These are phyloP conservation scores for Suhomyces wounanorum DNA, from an alignment of 1,139 yeast species.

Conservation along the genomic window DNA sequence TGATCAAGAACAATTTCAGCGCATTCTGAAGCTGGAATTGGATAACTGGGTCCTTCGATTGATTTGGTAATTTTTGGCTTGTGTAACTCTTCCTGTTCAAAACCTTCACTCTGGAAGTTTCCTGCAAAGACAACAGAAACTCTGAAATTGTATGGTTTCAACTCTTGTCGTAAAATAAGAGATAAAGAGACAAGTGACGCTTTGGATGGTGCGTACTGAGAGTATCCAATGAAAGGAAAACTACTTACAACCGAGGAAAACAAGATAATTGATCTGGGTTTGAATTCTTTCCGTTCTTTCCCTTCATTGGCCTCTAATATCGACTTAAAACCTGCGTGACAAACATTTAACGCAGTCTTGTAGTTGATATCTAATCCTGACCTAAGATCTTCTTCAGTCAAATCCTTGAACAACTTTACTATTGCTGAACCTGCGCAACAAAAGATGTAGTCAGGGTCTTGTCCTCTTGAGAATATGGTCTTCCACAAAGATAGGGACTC, in stretches of 20 bases:
- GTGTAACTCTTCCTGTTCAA: slow-evolving; percentile 71
- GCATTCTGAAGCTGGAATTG: slow-evolving; percentile 70
- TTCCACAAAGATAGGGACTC: slow-evolving; percentile 46
- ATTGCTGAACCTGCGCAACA: slow-evolving; percentile 88
- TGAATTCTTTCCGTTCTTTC: slow-evolving; percentile 18
- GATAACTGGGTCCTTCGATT: slow-evolving; percentile 82
- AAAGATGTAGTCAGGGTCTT: slow-evolving; percentile 70
- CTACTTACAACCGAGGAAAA: slow-evolving; percentile 82
- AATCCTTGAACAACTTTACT: slow-evolving; percentile 77
- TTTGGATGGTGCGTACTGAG: slow-evolving; percentile 87
- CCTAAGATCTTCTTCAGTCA: slow-evolving; percentile 57
- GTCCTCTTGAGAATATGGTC: slow-evolving; percentile 20
- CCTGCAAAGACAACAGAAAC: slow-evolving; percentile 79
- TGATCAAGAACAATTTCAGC: slow-evolving; percentile 59
- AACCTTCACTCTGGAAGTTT: slow-evolving; percentile 89
- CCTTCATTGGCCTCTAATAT: slow-evolving; percentile 19
- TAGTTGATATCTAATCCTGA: slow-evolving; percentile 71
- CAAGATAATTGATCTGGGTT: slow-evolving; percentile 62
- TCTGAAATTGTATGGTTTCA: slow-evolving; percentile 63
- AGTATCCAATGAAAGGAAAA: slow-evolving; percentile 88
- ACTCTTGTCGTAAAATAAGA: slow-evolving; percentile 79
- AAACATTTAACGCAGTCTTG: slow-evolving; percentile 66
- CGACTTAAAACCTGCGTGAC: slow-evolving; percentile 61
- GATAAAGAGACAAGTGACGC: slow-evolving; percentile 78
- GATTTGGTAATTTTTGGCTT: slow-evolving; percentile 81